phyloP scores from a whole-genome alignment of 345 rosid genomes.

The Rhodamnia rubescens region DNA sequence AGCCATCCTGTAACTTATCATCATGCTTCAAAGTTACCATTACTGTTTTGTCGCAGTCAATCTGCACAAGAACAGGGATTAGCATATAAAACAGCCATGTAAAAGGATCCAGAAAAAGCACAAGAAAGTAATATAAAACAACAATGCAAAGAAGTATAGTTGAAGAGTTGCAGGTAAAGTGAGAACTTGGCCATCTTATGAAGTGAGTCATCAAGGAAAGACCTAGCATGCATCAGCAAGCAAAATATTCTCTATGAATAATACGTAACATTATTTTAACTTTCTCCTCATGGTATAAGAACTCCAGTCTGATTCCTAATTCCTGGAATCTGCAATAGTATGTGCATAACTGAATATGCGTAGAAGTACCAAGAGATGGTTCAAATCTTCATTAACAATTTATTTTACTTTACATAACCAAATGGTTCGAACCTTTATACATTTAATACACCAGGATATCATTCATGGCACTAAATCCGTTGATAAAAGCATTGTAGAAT shows the following conservation, averaged over 20 bases:
- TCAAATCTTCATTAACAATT: neutral
- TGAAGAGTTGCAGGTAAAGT: neutral
- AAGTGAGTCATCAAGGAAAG: neutral
- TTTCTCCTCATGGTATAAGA: neutral
- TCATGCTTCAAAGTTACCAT: conserved; percentile 93
- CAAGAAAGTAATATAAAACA: neutral
- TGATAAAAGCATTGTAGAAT: neutral
- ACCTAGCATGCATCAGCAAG: neutral
- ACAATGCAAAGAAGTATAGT: neutral
- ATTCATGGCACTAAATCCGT: neutral
- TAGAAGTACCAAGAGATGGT: neutral
- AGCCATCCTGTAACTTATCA: conserved; percentile 89
- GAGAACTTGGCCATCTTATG: neutral
- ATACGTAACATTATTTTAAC: neutral
- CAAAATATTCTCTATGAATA: neutral
- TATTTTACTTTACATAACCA: neutral
- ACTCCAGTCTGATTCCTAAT: neutral
- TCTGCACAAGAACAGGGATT: conserved; percentile 33
- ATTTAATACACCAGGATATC: neutral
- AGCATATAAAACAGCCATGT: neutral
- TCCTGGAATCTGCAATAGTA: neutral
- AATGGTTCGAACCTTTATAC: neutral
- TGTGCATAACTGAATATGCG: neutral
- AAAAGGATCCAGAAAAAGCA: neutral
- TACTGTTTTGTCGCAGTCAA: conserved; percentile 86